Evolutionary conservation across 371 early-diverging fungal species (phyloP).

Genomic region (Funneliformis caledonium): DNA sequence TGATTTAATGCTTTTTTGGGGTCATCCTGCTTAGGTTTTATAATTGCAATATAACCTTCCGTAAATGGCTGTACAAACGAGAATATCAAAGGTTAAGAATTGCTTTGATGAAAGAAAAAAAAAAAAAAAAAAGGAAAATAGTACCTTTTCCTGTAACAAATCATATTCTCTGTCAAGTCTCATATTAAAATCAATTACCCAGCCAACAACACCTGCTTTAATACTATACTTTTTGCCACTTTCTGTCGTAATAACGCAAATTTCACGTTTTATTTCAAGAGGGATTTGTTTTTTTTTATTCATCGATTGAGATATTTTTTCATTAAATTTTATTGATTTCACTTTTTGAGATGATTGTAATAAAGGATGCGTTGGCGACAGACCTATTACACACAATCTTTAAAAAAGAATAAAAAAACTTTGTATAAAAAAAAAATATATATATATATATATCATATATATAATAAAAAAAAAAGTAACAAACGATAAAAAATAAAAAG

Average conservation of each 20-base stretch:
- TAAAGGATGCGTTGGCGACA: conserved; percentile 43
- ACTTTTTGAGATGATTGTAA: conserved; percentile 29
- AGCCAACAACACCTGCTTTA: conserved; percentile 51
- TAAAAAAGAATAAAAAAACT: not conserved
- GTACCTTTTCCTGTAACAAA: conserved; percentile 42
- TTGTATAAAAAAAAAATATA: not conserved
- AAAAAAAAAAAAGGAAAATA: not conserved
- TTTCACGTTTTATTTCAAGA: conserved; percentile 9
- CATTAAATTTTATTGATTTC: conserved; percentile 7
- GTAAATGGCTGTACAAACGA: conserved; percentile 43
- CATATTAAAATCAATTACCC: conserved; percentile 52
- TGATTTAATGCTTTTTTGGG: conserved; percentile 43
- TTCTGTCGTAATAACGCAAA: conserved; percentile 22
- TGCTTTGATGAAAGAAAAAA: not conserved
- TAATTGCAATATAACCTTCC: conserved; percentile 54
- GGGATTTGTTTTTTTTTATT: not conserved
- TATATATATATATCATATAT: no score
- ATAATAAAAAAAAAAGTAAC: not conserved
- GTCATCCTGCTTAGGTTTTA: conserved; percentile 49
- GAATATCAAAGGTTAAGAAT: not conserved
- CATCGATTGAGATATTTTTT: not conserved
- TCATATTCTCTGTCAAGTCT: conserved; percentile 43
- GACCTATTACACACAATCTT: conserved; percentile 55
- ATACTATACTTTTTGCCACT: conserved; percentile 43
- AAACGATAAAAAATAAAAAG: not conserved